A percentile compares a stretch with the other conserved stretches of the same genome.
Conservation (phyloP, 768 basidiomycete species). For the Terana coerulea region DNA sequence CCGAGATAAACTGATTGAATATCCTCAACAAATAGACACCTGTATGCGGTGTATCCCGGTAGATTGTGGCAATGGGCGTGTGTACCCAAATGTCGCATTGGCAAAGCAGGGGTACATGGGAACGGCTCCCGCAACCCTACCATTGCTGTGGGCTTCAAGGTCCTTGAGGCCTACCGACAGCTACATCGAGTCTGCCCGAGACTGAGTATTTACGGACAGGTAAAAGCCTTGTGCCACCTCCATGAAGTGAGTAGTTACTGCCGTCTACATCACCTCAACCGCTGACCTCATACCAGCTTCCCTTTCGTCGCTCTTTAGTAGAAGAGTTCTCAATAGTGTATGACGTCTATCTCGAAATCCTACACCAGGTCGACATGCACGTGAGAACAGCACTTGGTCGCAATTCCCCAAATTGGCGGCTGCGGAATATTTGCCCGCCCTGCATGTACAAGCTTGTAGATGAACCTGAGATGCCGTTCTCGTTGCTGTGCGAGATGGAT, state of each 20-base stretch:
- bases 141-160: slow-evolving; percentile 16
- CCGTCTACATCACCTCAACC: not conserved
- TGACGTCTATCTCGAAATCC: slow-evolving; percentile 26
- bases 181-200: slow-evolving; percentile 22
- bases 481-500: slow-evolving; percentile 19
- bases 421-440: slow-evolving; percentile 23
- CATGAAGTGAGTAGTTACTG: slow-evolving; percentile 15
- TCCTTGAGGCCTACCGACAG: slow-evolving; percentile 24
- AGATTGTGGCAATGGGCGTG: not conserved
- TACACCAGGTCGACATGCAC: slow-evolving; percentile 8
- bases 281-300: not conserved
- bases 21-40: not conserved
- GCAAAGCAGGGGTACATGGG: slow-evolving; percentile 22
- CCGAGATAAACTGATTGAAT: not conserved
- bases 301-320: not conserved
- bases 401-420: slow-evolving; percentile 19
- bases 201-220: slow-evolving; percentile 21
- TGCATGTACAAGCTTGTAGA: slow-evolving; percentile 23
- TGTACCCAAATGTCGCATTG: slow-evolving; percentile 17
- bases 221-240: slow-evolving; percentile 15
- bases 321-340: slow-evolving; percentile 24
- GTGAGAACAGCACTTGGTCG: slow-evolving; percentile 15
- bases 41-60: not conserved
- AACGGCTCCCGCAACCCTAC: slow-evolving; percentile 15
- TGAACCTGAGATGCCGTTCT: slow-evolving; percentile 7